These are phyloP conservation scores for Pyrenophora teres DNA, from an alignment of 2,329 filamentous ascomycete genomes.

Conservation along the genomic window DNA sequence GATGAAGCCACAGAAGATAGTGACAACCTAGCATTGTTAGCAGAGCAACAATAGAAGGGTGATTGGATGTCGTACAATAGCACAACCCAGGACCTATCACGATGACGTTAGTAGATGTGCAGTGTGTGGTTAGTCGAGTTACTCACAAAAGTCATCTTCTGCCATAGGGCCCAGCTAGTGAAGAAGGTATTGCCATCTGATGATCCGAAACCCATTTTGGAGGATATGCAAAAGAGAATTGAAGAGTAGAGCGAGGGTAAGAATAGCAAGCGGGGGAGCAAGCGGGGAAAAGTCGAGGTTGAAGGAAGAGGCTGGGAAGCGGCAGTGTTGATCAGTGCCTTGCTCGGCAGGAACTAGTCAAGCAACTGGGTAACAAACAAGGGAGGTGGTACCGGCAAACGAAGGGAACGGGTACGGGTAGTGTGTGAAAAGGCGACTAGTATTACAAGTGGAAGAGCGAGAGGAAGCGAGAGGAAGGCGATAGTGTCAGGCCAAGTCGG, in stretches of 20 bases:
- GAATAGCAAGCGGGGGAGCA: slow-evolving; percentile 25
- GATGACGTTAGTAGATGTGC: slow-evolving; percentile 29
- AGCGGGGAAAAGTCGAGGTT: slow-evolving; percentile 13
- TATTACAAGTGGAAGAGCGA: slow-evolving; percentile 21
- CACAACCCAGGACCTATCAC: slow-evolving; percentile 70
- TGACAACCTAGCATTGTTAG: slow-evolving; percentile 49
- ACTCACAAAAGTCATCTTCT: slow-evolving; percentile 88
- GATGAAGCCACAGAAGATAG: slow-evolving; percentile 68
- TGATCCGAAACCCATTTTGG: slow-evolving; percentile 28
- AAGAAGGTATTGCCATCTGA: slow-evolving; percentile 50
- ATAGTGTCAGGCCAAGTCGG: slow-evolving; percentile 21
- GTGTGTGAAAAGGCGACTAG: slow-evolving; percentile 2
- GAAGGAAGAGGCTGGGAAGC: slow-evolving; percentile 17
- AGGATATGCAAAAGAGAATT: slow-evolving; percentile 14
- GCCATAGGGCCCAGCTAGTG: slow-evolving; percentile 74
- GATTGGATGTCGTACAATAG: slow-evolving; percentile 55
- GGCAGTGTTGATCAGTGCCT: slow-evolving; percentile 16
- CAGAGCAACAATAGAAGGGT: too few species aligned
- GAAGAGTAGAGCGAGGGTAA: slow-evolving; percentile 21
- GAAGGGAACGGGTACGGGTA: background rate
- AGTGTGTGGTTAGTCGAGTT: background rate
- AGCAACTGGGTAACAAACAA: slow-evolving; percentile 12
- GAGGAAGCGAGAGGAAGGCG: slow-evolving; percentile 7
- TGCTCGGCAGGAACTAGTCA: slow-evolving; percentile 23
- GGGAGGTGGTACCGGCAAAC: slow-evolving; percentile 12